These are phyloP conservation scores for Plasmodium relictum DNA, from an alignment of 169 alveolate species.

Conservation along the genomic window DNA sequence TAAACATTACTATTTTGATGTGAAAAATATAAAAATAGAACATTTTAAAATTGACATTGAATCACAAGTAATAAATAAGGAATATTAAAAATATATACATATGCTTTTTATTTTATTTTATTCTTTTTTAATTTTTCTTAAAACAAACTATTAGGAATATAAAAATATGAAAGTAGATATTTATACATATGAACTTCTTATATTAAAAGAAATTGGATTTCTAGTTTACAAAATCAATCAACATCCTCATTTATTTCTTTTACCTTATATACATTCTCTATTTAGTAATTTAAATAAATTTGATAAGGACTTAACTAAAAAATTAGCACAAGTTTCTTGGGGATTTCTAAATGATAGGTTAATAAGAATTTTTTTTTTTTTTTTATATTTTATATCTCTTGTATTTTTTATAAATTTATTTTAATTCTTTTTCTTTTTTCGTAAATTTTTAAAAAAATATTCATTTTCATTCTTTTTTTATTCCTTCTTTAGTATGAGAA, in stretches of 20 bases:
- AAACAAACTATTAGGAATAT: constrained; percentile 35
- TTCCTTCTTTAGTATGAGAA: constrained; percentile 80
- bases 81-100: background rate
- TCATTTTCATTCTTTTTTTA: no score
- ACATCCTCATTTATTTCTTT: constrained; percentile 89
- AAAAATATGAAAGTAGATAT: constrained; percentile 83
- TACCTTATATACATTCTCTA: constrained; percentile 90
- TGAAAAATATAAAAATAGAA: constrained; percentile 39
- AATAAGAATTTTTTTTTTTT: background rate
- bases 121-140: background rate
- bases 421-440: no score
- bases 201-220: constrained; percentile 91
- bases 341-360: constrained; percentile 93
- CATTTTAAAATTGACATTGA: constrained; percentile 65
- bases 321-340: constrained; percentile 93
- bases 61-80: constrained; percentile 33
- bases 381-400: background rate
- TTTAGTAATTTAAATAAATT: constrained; percentile 87
- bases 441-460: no score
- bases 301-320: constrained; percentile 79
- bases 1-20: constrained; percentile 67
- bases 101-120: background rate
- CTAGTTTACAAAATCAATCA: constrained; percentile 83
- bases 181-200: constrained; percentile 89
- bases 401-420: background rate